Conservation (phyloP, 2,329 filamentous ascomycete genomes). For the Calycina marina region DNA sequence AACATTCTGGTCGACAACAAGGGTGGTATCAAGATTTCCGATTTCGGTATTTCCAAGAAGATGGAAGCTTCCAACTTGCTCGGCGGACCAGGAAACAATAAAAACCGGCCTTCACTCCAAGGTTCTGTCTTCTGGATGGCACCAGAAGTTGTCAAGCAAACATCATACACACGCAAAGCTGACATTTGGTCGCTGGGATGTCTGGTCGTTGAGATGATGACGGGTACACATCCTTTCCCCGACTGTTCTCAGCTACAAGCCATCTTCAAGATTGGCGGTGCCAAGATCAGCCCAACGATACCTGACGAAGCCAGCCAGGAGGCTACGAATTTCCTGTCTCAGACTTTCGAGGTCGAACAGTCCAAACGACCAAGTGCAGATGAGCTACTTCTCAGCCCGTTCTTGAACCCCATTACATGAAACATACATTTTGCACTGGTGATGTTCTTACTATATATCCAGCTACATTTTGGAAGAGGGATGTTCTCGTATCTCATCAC, state of each 20-base stretch:
- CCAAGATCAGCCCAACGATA: conserved; percentile 74
- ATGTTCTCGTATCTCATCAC: no score
- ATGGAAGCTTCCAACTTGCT: conserved; percentile 83
- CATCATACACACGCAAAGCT: conserved; percentile 92
- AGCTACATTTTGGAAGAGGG: no score
- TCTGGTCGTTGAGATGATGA: conserved; percentile 98
- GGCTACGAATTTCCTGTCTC: conserved; percentile 66
- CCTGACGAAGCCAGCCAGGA: conserved; percentile 77
- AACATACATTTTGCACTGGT: no score
- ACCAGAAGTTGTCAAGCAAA: conserved; percentile 94
- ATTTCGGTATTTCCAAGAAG: conserved; percentile 98
- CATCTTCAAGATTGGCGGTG: conserved; percentile 94
- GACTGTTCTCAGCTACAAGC: conserved; percentile 95
- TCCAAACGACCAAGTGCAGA: conserved; percentile 84
- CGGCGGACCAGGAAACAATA: conserved; percentile 49
- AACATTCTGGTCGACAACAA: conserved; percentile 99
- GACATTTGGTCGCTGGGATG: conserved; percentile 98
- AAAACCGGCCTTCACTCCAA: conserved; percentile 67
- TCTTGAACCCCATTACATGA: conserved; percentile 58
- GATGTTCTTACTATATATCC: no score
- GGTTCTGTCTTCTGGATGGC: conserved; percentile 99
- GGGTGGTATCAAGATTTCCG: conserved; percentile 96
- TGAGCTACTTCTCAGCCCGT: conserved; percentile 71
- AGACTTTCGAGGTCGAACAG: conserved; percentile 93
- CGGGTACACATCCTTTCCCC: conserved; percentile 87